Evolutionary conservation across 2,329 filamentous ascomycete genomes (phyloP).

Genomic region (Pseudogymnoascus sp.): DNA sequence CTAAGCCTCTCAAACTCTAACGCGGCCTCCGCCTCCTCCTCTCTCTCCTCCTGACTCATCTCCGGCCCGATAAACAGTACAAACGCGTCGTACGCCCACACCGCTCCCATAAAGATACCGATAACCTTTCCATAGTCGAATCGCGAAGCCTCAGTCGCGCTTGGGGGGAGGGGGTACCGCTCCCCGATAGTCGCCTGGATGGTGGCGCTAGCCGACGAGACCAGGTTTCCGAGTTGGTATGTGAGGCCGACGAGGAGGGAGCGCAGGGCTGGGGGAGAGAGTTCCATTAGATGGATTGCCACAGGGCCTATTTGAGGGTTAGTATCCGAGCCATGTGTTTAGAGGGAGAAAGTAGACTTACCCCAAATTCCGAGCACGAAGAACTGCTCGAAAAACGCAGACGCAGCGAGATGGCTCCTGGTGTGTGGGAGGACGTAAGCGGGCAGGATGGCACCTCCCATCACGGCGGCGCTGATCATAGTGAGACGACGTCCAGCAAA

Average conservation of each 20-base stretch:
- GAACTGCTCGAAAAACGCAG: slow-evolving; percentile 75
- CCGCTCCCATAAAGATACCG: slow-evolving; percentile 80
- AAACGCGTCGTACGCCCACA: slow-evolving; percentile 56
- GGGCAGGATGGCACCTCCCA: slow-evolving; percentile 69
- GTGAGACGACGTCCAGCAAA: slow-evolving; percentile 59
- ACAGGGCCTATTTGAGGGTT: slow-evolving; percentile 34
- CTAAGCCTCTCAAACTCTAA: neutral
- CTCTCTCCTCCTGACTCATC: slow-evolving; percentile 11
- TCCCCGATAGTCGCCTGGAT: slow-evolving; percentile 69
- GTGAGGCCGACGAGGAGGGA: slow-evolving; percentile 61
- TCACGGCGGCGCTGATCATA: slow-evolving; percentile 54
- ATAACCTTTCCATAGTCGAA: slow-evolving; percentile 76
- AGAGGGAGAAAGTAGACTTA: slow-evolving; percentile 33
- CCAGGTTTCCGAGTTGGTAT: slow-evolving; percentile 67
- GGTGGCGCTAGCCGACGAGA: slow-evolving; percentile 61
- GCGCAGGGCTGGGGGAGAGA: slow-evolving; percentile 59
- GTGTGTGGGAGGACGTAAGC: slow-evolving; percentile 64
- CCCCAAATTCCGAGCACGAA: slow-evolving; percentile 69
- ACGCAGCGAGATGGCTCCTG: slow-evolving; percentile 56
- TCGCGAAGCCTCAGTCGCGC: slow-evolving; percentile 39
- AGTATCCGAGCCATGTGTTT: neutral
- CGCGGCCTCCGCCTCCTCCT: neutral
- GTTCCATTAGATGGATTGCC: slow-evolving; percentile 63
- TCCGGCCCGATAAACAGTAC: slow-evolving; percentile 40
- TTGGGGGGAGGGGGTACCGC: slow-evolving; percentile 60